Evolutionary conservation across 1,284 basidiomycete species (phyloP), one percentile per base, ranked within the genome.

Genomic region (Boletus semigastroideus): DNA sequence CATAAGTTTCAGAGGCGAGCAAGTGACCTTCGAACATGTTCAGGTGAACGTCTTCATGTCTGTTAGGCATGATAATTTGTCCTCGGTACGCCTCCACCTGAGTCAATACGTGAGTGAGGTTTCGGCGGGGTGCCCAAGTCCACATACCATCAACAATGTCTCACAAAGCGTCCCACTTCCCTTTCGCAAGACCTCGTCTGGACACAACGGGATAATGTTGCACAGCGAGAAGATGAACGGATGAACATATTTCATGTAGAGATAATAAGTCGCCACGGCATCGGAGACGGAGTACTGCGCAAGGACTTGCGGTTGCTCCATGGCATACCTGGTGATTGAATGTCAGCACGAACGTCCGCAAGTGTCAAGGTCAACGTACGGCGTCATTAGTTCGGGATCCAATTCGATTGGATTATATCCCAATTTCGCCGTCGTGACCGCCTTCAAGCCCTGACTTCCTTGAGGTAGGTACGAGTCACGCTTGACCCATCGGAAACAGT

Each of bases 221-320:
- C 97, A 99, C 33, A 99, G 77, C 25, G 96, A 99, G 76, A 99
- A 99, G 64, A 99, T 94, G 81, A 99, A 99, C 0, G 97, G 97
- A 66, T 99, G 95, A 12, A 99, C 95, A 68, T 99, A 99, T 92
- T 99, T 99, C 97, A 99, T 99, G 77, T 99, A 99, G 42, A 99
- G 82, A 70, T 99, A 99, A 71, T 99, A 99, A 1, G 97, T 99
- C 20, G 97, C 97, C 5, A 99, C 97, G 1, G 97, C 97, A 79
- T 99, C 97, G 68, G 97, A 99, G 27, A 99, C 97, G 61, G 97
- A 99, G 72, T 99, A 99, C 65, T 96, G 92, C 0, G 97, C 96
- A 12, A 99, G 84, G 2, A 86, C 76, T 68, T 99, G 95, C 0
- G 97, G 97, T 63, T 97, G 94, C 66, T 99, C 97, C 66, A 93